Conservation (phyloP, 495 filamentous ascomycete genomes). For the Trichoderma erinaceum region DNA sequence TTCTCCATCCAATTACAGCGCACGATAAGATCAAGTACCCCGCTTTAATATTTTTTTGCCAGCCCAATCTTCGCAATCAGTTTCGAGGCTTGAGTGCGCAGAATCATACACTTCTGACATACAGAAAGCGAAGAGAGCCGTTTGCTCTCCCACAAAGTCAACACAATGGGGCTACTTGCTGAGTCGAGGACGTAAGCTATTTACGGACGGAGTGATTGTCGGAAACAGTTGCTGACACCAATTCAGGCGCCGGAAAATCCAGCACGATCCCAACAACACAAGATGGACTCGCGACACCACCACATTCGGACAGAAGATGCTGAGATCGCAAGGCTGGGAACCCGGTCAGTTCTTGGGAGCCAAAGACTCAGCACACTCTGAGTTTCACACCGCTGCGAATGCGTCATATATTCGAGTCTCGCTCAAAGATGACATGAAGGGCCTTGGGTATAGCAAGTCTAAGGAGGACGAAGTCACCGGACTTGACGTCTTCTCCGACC, state of each 20-base stretch:
- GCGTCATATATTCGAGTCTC: constrained; percentile 70
- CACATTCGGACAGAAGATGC: constrained; percentile 78
- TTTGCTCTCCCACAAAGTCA: not conserved
- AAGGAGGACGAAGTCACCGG: constrained; percentile 72
- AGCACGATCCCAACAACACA: constrained; percentile 88
- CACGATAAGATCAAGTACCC: not conserved
- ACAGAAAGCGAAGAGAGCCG: not conserved
- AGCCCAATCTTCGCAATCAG: constrained; percentile 7
- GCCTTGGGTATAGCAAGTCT: constrained; percentile 69
- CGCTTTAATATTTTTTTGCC: not conserved
- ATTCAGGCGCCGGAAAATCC: constrained; percentile 70
- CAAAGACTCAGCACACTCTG: constrained; percentile 62
- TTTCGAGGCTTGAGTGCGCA: not conserved
- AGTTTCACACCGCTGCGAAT: constrained; percentile 68
- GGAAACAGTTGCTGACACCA: not conserved
- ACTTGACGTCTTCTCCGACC: constrained; percentile 71
- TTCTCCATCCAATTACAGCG: not conserved
- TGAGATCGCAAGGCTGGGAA: constrained; percentile 82
- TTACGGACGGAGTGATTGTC: not conserved
- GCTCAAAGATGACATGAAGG: constrained; percentile 83
- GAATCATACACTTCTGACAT: not conserved
- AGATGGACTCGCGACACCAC: constrained; percentile 77
- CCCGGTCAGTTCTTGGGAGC: constrained; percentile 77
- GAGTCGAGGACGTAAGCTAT: not conserved
- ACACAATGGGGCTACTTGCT: constrained; percentile 12